These are phyloP conservation scores for Botrytis cinerea DNA, from an alignment of 2,329 filamentous ascomycete species.

Conservation along the genomic window DNA sequence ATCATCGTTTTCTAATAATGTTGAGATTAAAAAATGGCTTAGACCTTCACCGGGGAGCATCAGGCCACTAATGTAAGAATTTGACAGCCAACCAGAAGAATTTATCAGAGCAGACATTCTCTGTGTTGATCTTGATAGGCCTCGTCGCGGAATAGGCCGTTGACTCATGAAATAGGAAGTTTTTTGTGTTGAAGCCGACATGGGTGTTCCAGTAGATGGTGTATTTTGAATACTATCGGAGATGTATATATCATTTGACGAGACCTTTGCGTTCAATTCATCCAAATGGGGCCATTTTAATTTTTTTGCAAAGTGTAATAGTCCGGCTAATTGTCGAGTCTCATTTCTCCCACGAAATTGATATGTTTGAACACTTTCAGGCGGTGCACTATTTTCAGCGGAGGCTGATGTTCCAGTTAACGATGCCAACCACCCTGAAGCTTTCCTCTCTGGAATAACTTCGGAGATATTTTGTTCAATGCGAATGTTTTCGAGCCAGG, in stretches of 20 bases:
- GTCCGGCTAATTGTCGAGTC: constrained; percentile 59
- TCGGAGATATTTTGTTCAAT: constrained; percentile 50
- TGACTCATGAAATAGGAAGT: constrained; percentile 40
- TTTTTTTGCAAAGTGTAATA: constrained; percentile 64
- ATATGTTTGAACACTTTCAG: constrained; percentile 45
- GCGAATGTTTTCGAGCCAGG: constrained; percentile 69
- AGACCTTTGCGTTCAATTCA: constrained; percentile 34
- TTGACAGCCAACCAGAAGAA: constrained; percentile 65
- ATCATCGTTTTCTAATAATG: constrained; percentile 64
- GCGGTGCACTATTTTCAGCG: constrained; percentile 46
- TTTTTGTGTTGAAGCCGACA: constrained; percentile 38
- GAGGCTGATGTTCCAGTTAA: constrained; percentile 50
- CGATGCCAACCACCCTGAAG: constrained; percentile 55
- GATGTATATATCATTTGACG: constrained; percentile 40
- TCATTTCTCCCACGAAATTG: constrained; percentile 49
- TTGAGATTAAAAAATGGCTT: constrained; percentile 65
- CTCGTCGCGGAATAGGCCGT: constrained; percentile 28
- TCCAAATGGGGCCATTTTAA: constrained; percentile 65
- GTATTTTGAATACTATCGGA: constrained; percentile 34
- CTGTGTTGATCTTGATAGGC: constrained; percentile 31
- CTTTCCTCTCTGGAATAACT: constrained; percentile 37
- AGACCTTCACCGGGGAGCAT: constrained; percentile 65
- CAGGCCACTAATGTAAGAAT: constrained; percentile 66
- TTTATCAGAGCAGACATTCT: constrained; percentile 58
- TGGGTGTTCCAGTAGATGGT: constrained; percentile 36